Base-by-base conservation (phyloP, 495 filamentous ascomycete species). In the Penicillium bialowiezense region DNA sequence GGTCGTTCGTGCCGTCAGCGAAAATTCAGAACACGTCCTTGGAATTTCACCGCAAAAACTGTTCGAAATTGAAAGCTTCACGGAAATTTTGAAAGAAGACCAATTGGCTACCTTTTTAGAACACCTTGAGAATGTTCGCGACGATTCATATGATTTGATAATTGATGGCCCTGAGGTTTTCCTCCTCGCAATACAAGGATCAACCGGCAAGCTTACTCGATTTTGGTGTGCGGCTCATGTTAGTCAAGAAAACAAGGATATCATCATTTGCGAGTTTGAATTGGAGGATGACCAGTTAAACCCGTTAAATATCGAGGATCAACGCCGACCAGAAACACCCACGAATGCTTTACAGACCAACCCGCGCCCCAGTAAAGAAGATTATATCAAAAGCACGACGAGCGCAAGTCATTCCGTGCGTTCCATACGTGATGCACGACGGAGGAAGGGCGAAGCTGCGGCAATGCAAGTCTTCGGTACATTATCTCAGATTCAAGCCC, bases 251-350 rank as follows among this genome's bases (percentile, higher is more conserved):
- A 81, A 88, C 48, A 77, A 77, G 3, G 81, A 90, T 41, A 56
- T 91, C 20, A 74, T 95, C 17, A 88, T 97, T 29, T 96, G 90
- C 72, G 91, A 97, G 57, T 91, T 97, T 51, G 91, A 97, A 61
- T 64, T 90, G 17, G 89, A 96, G 63, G 86, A 96, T 45, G 92
- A 97, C 59, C 70, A 71, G 0, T 50, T 77, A 1, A 82, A 88
- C 56, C 91, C 92, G 0, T 68, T 95, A 15, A 74, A 75, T 39
- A 74, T 83, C 0, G 68, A 70, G 2, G 80, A 74, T 1, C 81
- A 85, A 36, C 54, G 64, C 1, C 77, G 73, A 1, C 81, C 79
- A 0, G 77, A 82, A n/a, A 58, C 62, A 12, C 87, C 92, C 1
- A 77, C 87, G 50, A 87, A 96, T 55, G 13, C 37, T 7, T 14